Percentiles rank a stretch among this genome's conserved stretches.
phyloP scores from a whole-genome alignment of 345 rosid genomes.

The Hevea brasiliensis region DNA sequence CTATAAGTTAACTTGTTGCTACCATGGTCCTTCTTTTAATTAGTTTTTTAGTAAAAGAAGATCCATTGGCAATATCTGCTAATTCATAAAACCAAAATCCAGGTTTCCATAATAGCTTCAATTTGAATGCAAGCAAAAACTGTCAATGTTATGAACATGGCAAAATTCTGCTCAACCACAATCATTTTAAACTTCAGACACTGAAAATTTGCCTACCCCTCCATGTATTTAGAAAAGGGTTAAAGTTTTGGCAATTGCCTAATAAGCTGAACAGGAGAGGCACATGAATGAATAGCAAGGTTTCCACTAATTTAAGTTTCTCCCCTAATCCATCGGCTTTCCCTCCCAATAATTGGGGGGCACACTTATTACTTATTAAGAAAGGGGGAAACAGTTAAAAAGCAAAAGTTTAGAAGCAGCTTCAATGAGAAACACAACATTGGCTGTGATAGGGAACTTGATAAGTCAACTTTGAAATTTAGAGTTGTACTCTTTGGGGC shows the following conservation, averaged over 20 bases:
- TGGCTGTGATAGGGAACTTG: not conserved
- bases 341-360: not conserved
- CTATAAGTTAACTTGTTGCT: conserved; percentile 1
- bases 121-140: not conserved
- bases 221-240: not conserved
- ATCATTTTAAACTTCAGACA: not conserved
- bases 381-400: not conserved
- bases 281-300: not conserved
- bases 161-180: not conserved
- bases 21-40: not conserved
- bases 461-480: not conserved
- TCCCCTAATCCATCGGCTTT: not conserved
- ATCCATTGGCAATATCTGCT: not conserved
- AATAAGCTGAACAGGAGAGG: not conserved
- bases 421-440: not conserved
- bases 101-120: not conserved
- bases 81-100: not conserved
- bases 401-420: not conserved
- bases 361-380: not conserved
- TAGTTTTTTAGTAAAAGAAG: not conserved
- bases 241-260: not conserved
- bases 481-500: not conserved
- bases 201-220: not conserved
- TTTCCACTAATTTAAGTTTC: not conserved
- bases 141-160: not conserved